These are phyloP conservation scores for Auriscalpium orientale DNA, from an alignment of 768 basidiomycete species.

Conservation along the genomic window DNA sequence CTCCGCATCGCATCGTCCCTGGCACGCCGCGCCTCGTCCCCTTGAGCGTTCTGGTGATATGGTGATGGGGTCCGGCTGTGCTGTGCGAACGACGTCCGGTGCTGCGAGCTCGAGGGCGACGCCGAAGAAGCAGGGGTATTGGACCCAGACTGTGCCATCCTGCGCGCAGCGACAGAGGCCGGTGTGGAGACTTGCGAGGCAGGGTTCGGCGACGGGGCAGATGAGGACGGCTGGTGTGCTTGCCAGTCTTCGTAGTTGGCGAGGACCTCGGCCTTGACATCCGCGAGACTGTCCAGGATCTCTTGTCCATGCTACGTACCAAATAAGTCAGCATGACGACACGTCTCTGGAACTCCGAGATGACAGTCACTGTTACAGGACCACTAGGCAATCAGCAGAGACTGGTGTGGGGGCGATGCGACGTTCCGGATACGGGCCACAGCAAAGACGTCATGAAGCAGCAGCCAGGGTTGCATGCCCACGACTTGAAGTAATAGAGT, in stretches of 20 bases:
- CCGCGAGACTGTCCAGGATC: constrained; percentile 57
- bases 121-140: constrained; percentile 5
- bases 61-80: constrained; percentile 11
- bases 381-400: too few relatives aligned
- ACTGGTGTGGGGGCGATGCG: too few relatives aligned
- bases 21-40: constrained; percentile 31
- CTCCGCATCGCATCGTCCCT: constrained; percentile 26
- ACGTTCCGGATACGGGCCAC: too few relatives aligned
- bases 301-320: constrained; percentile 61
- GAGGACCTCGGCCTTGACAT: constrained; percentile 57
- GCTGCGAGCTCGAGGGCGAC: constrained; percentile 14
- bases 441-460: too few relatives aligned
- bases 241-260: constrained; percentile 59
- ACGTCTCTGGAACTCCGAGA: too few relatives aligned
- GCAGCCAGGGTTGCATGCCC: neutral
- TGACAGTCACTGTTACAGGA: too few relatives aligned
- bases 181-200: neutral
- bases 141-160: neutral
- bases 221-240: constrained; percentile 15
- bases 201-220: neutral
- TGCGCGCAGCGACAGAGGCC: neutral
- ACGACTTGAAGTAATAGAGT: neutral
- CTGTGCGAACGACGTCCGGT: constrained; percentile 5
- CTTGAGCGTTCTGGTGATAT: constrained; percentile 20
- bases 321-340: constrained; percentile 3